phyloP scores from a whole-genome alignment of 2,329 filamentous ascomycete genomes.

The Teratosphaeria pseudoeucalypti region DNA sequence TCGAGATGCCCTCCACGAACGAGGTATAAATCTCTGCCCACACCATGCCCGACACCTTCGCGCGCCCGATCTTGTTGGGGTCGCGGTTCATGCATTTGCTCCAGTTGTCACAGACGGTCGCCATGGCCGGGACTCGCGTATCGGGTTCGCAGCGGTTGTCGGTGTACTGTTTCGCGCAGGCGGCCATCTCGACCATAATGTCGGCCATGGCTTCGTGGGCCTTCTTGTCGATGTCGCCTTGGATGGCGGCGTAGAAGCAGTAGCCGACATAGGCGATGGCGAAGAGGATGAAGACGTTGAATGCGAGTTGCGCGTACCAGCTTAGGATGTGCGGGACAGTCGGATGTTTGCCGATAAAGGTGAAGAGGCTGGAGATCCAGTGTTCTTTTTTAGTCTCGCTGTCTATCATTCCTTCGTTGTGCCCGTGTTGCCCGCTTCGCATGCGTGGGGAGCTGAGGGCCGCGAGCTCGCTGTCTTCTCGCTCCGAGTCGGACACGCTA shows the following conservation, averaged over 20 bases:
- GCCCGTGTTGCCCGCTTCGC: slow-evolving; percentile 11
- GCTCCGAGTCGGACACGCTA: slow-evolving; percentile 20
- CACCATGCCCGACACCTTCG: slow-evolving; percentile 73
- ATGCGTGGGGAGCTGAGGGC: slow-evolving; percentile 12
- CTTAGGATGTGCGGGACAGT: slow-evolving; percentile 56
- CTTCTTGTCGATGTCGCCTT: slow-evolving; percentile 63
- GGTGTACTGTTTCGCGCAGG: slow-evolving; percentile 62
- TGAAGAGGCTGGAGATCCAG: slow-evolving; percentile 40
- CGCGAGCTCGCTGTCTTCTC: slow-evolving; percentile 18
- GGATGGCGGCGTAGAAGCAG: slow-evolving; percentile 58
- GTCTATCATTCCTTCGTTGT: slow-evolving; percentile 6
- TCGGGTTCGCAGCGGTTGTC: slow-evolving; percentile 64
- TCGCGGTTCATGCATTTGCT: slow-evolving; percentile 79
- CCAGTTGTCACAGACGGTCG: slow-evolving; percentile 67
- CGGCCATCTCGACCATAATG: slow-evolving; percentile 61
- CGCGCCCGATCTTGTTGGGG: slow-evolving; percentile 63
- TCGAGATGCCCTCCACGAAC: slow-evolving; percentile 82
- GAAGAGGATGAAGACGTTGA: slow-evolving; percentile 54
- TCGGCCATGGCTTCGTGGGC: slow-evolving; percentile 54
- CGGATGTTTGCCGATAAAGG: slow-evolving; percentile 54
- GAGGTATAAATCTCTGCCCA: slow-evolving; percentile 89
- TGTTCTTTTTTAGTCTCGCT: slow-evolving; percentile 10
- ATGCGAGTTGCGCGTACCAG: slow-evolving; percentile 54
- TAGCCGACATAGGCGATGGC: slow-evolving; percentile 56
- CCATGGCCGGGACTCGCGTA: slow-evolving; percentile 61